Evolutionary conservation across 345 rosid genomes (phyloP), one percentile per base, ranked within the genome.

Genomic region (Eucalyptus pauciflora): DNA sequence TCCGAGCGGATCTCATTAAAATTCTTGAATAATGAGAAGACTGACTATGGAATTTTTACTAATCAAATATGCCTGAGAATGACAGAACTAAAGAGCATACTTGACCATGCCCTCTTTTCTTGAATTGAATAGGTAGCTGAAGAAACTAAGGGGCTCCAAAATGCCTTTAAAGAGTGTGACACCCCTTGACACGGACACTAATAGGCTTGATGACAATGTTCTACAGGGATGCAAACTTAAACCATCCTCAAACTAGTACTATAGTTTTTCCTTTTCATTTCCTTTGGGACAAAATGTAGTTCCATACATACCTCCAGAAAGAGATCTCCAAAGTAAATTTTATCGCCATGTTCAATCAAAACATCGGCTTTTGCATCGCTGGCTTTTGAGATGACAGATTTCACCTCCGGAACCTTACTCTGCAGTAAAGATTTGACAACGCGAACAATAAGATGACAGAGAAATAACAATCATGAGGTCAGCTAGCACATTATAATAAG

Each of bases 361-460:
- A 94, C 49, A 93, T 97, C 99, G 85, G 98, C 99, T 93, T 94
- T 95, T 9, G 96, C 93, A 51, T 94, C 94, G 88, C 99, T 96
- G 85, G 96, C 97, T 92, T 94, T 96, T 9, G 99, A 94, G 79
- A 97, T 95, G 41, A 96, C 91, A 52, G 99, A 97, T 86, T 94
- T 95, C 86, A 94, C 95, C 56, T 96, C 95, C 0, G 95, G 95
- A 31, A 89, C 87, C 90, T 93, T 96, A 27, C 91, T 93, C 99
- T 97, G 88, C 90, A 90, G 85, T 41, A 86, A 88, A 85, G 76
- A 58, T 51, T 20, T 64, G 56, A 87, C 76, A 87, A 52, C 11
- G 58, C 88, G 27, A 80, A 43, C 81, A 50, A 50, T 60, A 22
- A 71, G 86, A 88, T 25, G 18, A 86, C 62, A 29, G 37, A 88